A percentile compares a stretch with the other conserved stretches of the same genome.
These are phyloP conservation scores for Tephrocybe sp. DNA, from an alignment of 768 basidiomycete species.

Conservation along the genomic window DNA sequence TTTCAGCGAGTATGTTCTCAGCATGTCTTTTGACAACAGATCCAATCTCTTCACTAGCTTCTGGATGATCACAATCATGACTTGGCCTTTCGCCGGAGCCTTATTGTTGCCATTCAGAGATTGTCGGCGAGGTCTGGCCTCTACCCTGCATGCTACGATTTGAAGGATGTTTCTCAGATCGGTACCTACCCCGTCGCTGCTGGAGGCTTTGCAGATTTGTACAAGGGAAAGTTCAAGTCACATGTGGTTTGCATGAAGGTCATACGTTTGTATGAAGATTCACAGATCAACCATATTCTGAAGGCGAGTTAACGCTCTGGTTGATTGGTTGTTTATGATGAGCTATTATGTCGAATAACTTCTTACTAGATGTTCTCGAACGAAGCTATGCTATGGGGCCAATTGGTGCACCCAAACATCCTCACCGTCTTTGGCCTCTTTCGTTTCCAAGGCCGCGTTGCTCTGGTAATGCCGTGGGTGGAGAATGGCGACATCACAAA, in stretches of 20 bases:
- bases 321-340: too few relatives aligned
- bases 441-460: neutral
- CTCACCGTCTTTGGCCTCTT: neutral
- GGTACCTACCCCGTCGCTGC: neutral
- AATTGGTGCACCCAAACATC: neutral
- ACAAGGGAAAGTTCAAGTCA: neutral
- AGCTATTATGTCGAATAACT: too few relatives aligned
- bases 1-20: neutral
- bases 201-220: neutral
- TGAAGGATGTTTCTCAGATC: neutral
- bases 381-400: neutral
- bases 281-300: neutral
- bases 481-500: neutral
- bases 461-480: neutral
- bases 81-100: neutral
- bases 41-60: neutral
- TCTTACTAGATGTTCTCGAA: neutral
- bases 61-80: neutral
- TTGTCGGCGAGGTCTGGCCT: neutral
- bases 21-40: too few relatives aligned
- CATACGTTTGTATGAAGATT: neutral
- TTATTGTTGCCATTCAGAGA: neutral
- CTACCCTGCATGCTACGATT: neutral
- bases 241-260: neutral
- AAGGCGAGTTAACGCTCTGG: too few relatives aligned